Conservation (phyloP, 2,329 filamentous ascomycete species). For the Colletotrichum endophyticum region DNA sequence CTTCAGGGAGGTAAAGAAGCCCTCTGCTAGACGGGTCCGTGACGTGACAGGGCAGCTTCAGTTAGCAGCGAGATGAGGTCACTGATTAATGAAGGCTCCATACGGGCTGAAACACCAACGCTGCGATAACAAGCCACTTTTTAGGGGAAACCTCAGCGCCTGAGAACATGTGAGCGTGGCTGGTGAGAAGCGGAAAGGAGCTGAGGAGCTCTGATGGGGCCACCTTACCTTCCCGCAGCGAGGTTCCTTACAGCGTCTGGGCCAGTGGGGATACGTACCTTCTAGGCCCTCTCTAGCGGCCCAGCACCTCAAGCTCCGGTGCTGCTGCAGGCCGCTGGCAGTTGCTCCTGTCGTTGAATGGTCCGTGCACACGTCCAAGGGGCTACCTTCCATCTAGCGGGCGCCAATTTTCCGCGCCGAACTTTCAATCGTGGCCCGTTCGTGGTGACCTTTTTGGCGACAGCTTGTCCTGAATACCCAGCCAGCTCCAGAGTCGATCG, state of each 20-base stretch:
- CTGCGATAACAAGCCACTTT: slow-evolving; percentile 8
- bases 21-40: not conserved
- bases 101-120: slow-evolving; percentile 14
- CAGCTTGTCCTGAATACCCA: slow-evolving; percentile 28
- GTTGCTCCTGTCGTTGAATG: not conserved
- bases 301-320: not conserved
- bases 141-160: not conserved
- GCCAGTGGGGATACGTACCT: not conserved
- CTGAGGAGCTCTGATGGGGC: slow-evolving; percentile 1
- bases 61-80: slow-evolving; percentile 16
- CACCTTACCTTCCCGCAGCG: not conserved
- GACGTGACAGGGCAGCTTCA: not conserved
- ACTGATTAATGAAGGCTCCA: slow-evolving; percentile 15
- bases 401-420: slow-evolving; percentile 22
- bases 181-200: not conserved
- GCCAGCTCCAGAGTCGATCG: slow-evolving; percentile 7
- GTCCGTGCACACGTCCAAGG: slow-evolving; percentile 10
- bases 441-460: slow-evolving; percentile 24
- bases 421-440: slow-evolving; percentile 22
- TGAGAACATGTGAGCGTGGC: slow-evolving; percentile 3
- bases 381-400: slow-evolving; percentile 14
- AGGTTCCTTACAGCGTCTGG: not conserved
- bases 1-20: slow-evolving; percentile 8
- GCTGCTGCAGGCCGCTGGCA: not conserved
- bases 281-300: not conserved